A percentile compares a stretch with the other conserved stretches of the same genome.
phyloP scores from a whole-genome alignment of 495 filamentous ascomycete species.

The Trichoderma asperelloides region DNA sequence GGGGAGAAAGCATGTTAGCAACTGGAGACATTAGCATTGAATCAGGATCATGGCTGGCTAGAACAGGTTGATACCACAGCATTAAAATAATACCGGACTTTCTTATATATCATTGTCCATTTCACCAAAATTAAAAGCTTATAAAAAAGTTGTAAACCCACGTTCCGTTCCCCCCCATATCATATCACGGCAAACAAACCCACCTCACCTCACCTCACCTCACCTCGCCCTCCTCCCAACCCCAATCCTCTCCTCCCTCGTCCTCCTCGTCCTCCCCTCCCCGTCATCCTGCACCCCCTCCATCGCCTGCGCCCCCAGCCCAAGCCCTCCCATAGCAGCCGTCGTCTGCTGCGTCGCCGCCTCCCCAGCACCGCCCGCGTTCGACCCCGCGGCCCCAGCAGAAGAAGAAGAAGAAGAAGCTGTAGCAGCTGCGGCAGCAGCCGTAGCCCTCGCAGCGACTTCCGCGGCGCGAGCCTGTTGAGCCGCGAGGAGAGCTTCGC shows the following conservation, averaged over 20 bases:
- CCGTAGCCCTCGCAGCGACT: not conserved
- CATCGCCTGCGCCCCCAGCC: not conserved
- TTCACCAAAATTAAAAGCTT: not conserved
- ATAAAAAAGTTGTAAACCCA: not conserved
- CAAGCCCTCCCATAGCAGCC: not conserved
- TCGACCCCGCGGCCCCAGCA: not conserved
- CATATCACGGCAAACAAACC: not conserved
- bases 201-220: not conserved
- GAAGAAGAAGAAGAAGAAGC: not conserved
- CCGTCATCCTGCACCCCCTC: not conserved
- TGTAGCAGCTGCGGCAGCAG: not conserved
- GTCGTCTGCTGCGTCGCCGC: conserved; percentile 5
- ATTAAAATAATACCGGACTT: not conserved
- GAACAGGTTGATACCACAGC: conserved; percentile 5
- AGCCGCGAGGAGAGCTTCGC: not conserved
- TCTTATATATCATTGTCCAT: not conserved
- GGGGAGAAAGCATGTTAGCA: not conserved
- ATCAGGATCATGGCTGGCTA: not conserved
- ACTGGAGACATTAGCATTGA: not conserved
- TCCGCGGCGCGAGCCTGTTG: not conserved
- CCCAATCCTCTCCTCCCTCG: conserved; percentile 9
- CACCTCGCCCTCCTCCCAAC: conserved; percentile 5
- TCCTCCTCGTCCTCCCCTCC: conserved; percentile 6
- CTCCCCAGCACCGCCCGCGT: not conserved
- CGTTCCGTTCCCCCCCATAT: not conserved